Evolutionary conservation across 2,329 filamentous ascomycete species (phyloP), one percentile per base, ranked within the genome.

Genomic region (Sporothrix humicola): DNA sequence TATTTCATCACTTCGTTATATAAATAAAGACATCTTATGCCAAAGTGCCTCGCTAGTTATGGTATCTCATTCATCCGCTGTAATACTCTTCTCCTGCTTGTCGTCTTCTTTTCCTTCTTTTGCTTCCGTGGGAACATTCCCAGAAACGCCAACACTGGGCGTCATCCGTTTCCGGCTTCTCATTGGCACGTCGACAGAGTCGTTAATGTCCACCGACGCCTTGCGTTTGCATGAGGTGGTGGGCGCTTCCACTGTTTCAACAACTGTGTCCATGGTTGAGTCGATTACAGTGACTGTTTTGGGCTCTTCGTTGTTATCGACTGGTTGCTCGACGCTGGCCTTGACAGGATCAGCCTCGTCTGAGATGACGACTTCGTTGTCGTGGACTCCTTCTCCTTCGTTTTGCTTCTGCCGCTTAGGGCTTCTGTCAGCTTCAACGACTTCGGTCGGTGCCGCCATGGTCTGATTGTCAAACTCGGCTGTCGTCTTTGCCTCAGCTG

Each of bases 391-490:
- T 26, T 37, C 23, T 8, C 37, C 23, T 31, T 61, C 26, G 26
- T 12, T n/a, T 52, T 59, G 69, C 54, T 71, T 71, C 54, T 71
- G 69, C 9, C 37, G n/a, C 42, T 61, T 71, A 4, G 69, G 54
- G 8, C 54, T 71, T 37, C 20, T 17, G 42, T 50, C 50, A 2
- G 9, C 31, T 37, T 37, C 31, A 37, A 37, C 23, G 1, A 31
- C 10, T 13, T 46, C n/a, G 3, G 5, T 15, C 8, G 37, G 37
- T 20, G 46, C 3, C 15, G 37, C 0, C n/a, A 23, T 9, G 17
- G 9, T 3, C 20, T 46, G 37, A 3, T 44, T 0, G 31, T 7
- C 17, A 9, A 8, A 5, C n/a, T 46, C 9, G n/a, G 6, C 15
- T 3, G 9, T 15, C n/a, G 59, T 23, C 1, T 46, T 65, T 23